Base-by-base conservation (phyloP, 768 basidiomycete species). In the Phylloporus sp. region DNA sequence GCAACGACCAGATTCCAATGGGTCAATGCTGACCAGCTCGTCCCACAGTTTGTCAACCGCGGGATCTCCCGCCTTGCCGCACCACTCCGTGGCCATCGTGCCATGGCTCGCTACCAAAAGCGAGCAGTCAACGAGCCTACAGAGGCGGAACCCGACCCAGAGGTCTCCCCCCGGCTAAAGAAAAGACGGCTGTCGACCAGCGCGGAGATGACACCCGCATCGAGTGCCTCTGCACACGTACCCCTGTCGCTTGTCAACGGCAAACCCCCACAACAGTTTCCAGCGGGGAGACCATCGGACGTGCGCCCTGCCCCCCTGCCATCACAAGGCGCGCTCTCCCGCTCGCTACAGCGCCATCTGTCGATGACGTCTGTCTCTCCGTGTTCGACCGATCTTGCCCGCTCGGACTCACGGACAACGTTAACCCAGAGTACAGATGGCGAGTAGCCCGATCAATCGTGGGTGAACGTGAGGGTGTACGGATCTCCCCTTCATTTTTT, bases 231-330 rank as follows among this genome's bases (percentile, higher is more conserved):
- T 23, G 38, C 24, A 1, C 53, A 57, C 2, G 12, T 47, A 11
- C 60, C 69, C 13, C 48, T 60, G 49, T 41, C 58, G 22, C 43
- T 65, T 45, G 45, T 70, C 32, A 65, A 67, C 16, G 67, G 69
- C 29, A 70, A 57, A 27, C 62, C 64, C 39, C 67, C 69, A 36
- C 65, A 65, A 18, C 69, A 69, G 40, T 66, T 56, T 40, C 62
- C 67, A 8, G 59, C 64, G 4, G 68, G 68, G 9, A 58, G 31
- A 27, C 57, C 48, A 3, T 55, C 58, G 7, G 41, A 53, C 4
- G 50, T 42, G 0, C 52, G 53, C 13, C 36, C 47, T 1, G 8
- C 23, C 12, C 41, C 47, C 2, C 42, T 49, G 8, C 52, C 54
- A 20, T 31, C 55, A 4, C 62, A 55, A 36, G 55, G 54, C 9